These are phyloP conservation scores for Coniferiporia sulphurascens DNA, from an alignment of 1,284 basidiomycete species.

Conservation along the genomic window DNA sequence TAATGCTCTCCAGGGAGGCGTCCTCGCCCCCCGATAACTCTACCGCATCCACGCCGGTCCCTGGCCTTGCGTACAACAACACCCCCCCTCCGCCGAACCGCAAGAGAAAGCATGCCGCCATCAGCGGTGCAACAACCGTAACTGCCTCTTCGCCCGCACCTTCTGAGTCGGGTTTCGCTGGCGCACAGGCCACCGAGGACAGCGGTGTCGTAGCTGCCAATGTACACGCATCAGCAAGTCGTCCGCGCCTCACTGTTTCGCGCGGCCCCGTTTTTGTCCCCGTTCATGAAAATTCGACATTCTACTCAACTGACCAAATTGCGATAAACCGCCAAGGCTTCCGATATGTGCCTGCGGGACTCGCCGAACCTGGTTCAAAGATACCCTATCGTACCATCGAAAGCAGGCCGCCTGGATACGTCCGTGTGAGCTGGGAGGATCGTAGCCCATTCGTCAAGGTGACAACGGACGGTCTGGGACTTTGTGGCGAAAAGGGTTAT, in stretches of 20 bases:
- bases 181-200: constrained; percentile 24
- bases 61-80: constrained; percentile 16
- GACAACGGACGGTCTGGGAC: constrained; percentile 73
- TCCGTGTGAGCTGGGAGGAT: constrained; percentile 83
- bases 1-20: constrained; percentile 18
- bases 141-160: constrained; percentile 38
- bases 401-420: constrained; percentile 55
- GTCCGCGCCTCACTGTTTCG: constrained; percentile 64
- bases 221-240: constrained; percentile 51
- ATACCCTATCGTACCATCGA: constrained; percentile 76
- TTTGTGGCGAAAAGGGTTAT: constrained; percentile 86
- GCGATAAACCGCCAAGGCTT: constrained; percentile 74
- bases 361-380: constrained; percentile 53
- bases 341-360: constrained; percentile 78
- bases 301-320: constrained; percentile 61
- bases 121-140: constrained; percentile 30
- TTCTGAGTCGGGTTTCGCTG: constrained; percentile 30
- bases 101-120: constrained; percentile 39
- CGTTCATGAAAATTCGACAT: constrained; percentile 48
- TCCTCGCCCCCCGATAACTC: constrained; percentile 34
- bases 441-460: constrained; percentile 77
- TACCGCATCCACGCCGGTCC: constrained; percentile 28
- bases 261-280: constrained; percentile 64
- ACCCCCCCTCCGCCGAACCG: constrained; percentile 22
- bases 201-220: constrained; percentile 54